These are phyloP conservation scores for Acephala macrosclerotiorum DNA, from an alignment of 2,329 filamentous ascomycete species.

Conservation along the genomic window DNA sequence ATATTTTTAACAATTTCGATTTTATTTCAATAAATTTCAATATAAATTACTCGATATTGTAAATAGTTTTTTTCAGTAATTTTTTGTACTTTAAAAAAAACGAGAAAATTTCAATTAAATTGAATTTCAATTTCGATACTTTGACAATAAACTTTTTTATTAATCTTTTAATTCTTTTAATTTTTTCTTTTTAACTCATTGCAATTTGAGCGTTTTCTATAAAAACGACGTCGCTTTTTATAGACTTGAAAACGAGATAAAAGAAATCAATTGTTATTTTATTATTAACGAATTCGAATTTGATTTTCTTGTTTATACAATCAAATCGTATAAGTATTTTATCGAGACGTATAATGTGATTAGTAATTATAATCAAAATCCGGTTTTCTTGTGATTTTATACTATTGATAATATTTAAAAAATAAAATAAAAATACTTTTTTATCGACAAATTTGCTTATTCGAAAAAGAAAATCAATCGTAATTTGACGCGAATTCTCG, in stretches of 20 bases:
- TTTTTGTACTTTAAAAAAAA: conserved; percentile 68
- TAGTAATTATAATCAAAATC: conserved; percentile 60
- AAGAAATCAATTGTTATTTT: conserved; percentile 44
- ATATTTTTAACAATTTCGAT: conserved; percentile 16
- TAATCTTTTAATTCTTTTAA: conserved; percentile 24
- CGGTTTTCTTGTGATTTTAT: conserved; percentile 70
- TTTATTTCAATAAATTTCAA: conserved; percentile 21
- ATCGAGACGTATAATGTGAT: conserved; percentile 84
- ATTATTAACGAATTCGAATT: conserved; percentile 63
- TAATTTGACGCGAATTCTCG: conserved; percentile 20
- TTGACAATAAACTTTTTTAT: conserved; percentile 54
- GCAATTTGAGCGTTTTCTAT: conserved; percentile 48
- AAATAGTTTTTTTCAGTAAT: conserved; percentile 59
- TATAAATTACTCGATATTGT: conserved; percentile 52
- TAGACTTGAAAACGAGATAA: conserved; percentile 51
- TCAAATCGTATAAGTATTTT: conserved; percentile 88
- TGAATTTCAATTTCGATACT: conserved; percentile 58
- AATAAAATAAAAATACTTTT: conserved; percentile 62
- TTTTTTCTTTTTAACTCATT: conserved; percentile 21
- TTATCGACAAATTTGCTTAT: conserved; percentile 2
- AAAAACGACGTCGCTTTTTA: conserved; percentile 58
- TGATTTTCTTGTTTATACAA: conserved; percentile 94
- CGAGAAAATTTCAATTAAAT: conserved; percentile 68
- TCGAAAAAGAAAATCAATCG: conserved; percentile 24
- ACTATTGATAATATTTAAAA: conserved; percentile 73